Evolutionary conservation across 2,329 filamentous ascomycete species (phyloP).

Genomic region (Fusarium albidum): DNA sequence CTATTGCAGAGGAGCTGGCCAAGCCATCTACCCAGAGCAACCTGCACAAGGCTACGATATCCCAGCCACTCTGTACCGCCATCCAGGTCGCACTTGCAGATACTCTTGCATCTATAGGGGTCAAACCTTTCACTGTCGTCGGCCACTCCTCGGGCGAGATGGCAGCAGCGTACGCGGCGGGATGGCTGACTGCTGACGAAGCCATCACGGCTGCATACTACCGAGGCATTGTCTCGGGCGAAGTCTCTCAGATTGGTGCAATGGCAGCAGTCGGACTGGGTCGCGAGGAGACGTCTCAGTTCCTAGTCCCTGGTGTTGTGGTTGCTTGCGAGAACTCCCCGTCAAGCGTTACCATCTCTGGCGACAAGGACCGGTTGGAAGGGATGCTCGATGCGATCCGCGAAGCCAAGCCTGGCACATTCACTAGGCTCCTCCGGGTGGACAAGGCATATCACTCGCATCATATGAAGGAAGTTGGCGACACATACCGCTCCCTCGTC

Average conservation of each 20-base stretch:
- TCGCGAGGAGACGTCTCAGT: conserved; percentile 41
- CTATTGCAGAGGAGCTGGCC: conserved; percentile 30
- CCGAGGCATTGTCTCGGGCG: conserved; percentile 46
- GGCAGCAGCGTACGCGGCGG: conserved; percentile 53
- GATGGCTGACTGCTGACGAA: conserved; percentile 44
- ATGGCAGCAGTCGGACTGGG: conserved; percentile 53
- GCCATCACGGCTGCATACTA: conserved; percentile 51
- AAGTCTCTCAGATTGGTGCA: conserved; percentile 30
- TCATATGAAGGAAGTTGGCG: conserved; percentile 43
- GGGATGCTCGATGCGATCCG: conserved; percentile 41
- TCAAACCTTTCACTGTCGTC: conserved; percentile 46
- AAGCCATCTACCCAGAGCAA: conserved; percentile 38
- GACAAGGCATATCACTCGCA: conserved; percentile 55
- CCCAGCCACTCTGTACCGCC: conserved; percentile 53
- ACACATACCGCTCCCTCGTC: conserved; percentile 32
- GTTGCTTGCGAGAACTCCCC: conserved; percentile 52
- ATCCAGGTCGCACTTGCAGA: conserved; percentile 54
- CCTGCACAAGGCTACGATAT: conserved; percentile 40
- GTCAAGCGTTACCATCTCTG: conserved; percentile 47
- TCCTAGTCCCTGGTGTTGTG: conserved; percentile 34
- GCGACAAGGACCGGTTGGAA: conserved; percentile 39
- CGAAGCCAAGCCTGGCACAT: conserved; percentile 38
- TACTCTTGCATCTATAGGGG: conserved; percentile 42
- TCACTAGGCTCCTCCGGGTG: conserved; percentile 46
- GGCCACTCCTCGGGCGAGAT: conserved; percentile 57